Base-by-base conservation (phyloP, 306 rosid genomes). In the Pterocarpus macrocarpus region DNA sequence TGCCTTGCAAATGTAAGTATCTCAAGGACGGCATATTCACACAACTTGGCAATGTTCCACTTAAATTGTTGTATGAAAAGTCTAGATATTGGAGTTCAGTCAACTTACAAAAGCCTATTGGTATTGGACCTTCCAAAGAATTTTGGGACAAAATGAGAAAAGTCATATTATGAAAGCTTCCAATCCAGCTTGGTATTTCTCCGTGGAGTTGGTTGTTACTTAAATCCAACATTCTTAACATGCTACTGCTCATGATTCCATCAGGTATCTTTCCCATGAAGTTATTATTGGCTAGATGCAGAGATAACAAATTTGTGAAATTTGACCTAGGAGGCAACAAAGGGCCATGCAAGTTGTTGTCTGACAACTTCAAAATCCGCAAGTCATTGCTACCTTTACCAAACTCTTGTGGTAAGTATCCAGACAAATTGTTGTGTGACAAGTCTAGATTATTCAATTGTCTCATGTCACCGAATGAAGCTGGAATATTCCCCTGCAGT, bases 361-460 rank as follows among this genome's bases (percentile, higher is more conserved):
- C 14, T 36, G 84, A 81, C 2, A 81, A 30, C 68, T 13, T 64
- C 61, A 81, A 10, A 41, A 30, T 9, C 4, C 38, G 17, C 74
- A 81, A 45, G 6, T 17, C 12, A 34, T 17, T 49, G 32, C 45
- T 1, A 45, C 58, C 56, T 1, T 56, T n/a, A 45, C 34, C 39
- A 2, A 78, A 65, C 50, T 71, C 73, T 7, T 5, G 63, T 17
- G 78, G 73, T 38, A 75, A 7, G 30, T 53, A 5, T 10, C 86
- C 64, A 1, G 28, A 34, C 30, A 83, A 71, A 7, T 52, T 16
- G 43, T 71, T 83, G 13, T 63, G 6, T 53, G 86, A 83, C 52
- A 83, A 12, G 14, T 83, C 86, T 12, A 83, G 11, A 2, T 2
- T 0, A 5, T 2, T 33, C 8, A 76, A 7, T 0, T 50, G 34